Base-by-base conservation (phyloP, 2,329 filamentous ascomycete species). In the Didymella pinodella region DNA sequence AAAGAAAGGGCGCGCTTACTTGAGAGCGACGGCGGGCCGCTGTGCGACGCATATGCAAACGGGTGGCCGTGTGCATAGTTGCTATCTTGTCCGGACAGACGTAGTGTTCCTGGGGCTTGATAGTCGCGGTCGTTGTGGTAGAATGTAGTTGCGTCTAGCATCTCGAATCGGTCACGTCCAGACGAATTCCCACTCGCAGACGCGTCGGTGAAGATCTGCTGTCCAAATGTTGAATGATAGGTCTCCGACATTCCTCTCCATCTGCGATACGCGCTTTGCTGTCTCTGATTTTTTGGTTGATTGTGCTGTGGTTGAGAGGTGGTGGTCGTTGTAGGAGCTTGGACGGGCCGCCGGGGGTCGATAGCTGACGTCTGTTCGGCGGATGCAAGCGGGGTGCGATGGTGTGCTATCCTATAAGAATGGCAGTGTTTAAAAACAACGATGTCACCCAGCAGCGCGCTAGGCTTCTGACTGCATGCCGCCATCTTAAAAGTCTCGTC, bases 121-220 rank as follows among this genome's bases (percentile, higher is more conserved):
- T 65, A 59, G 47, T 69, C 60, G 52, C 64, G 65, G 53, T 70
- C 69, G 31, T 70, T 65, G 36, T 69, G 58, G 41, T 72, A 72
- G 57, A 75, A 65, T 28, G 67, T 55, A 59, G 67, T 56, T 52
- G 71, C 59, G 54, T 70, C 70, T 51, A 74, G 65, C 29, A 66
- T 62, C 48, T 68, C 65, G 71, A 70, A 72, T 14, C 62, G 64
- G 57, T 77, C 74, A 76, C 69, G 69, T 75, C 75, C 75, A 77
- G 70, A 76, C 71, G 69, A 77, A 77, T 63, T 77, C 75, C 66
- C 71, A 73, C 62, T 75, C 62, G 71, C 75, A 77, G 67, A 69
- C 44, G 57, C 64, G 63, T 70, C 71, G 68, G 65, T 72, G 72
- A 71, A 76, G 68, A 71, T 75, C 73, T 67, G 74, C 67, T 66